Base-by-base conservation (phyloP, 306 rosid genomes). In the Vigna nakashimae region DNA sequence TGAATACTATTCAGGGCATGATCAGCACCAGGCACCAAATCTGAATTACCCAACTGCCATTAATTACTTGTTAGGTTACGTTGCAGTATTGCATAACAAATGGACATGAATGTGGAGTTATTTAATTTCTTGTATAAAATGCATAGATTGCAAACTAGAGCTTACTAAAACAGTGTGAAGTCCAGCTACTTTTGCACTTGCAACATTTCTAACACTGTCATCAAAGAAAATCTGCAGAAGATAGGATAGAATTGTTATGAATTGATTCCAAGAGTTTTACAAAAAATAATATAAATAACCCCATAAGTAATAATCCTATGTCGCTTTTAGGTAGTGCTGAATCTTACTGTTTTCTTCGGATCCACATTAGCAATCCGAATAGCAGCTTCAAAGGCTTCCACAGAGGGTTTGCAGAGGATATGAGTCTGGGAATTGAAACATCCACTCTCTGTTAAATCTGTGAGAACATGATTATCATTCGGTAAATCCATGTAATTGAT, bases 151-250 rank as follows among this genome's bases (percentile, higher is more conserved):
- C 43, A 78, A 78, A 49, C 53, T 53, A 70, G 72, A 18, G 55
- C 98, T 88, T 88, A 93, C 98, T 7, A 93, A 75, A 60, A 93
- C 97, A 22, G 97, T 91, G 62, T 83, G 87, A 78, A 93, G 90
- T 74, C 97, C 92, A 40, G 87, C 93, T 80, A 80, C 89, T 83
- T 91, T 93, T 70, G 91, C 98, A 62, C 89, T 89, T 57, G 87
- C 95, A 76, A 93, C 82, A 77, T 93, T 93, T 88, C 92, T 84
- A 51, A 60, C 74, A 79, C 98, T 93, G 74, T 91, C 98, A 69
- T 93, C 95, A 18, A 91, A 87, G 92, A 93, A 93, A 81, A 93
- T 74, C 98, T 93, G 91, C 86, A 65, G 34, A 70, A 64, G 65
- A 75, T 51, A 24, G 56, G 71, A 75, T 22, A 48, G 65, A 60